A percentile compares a stretch with the other conserved stretches of the same genome.
Conservation (phyloP, 352 stramenopile genomes). For the Stramenopiles sp. region DNA sequence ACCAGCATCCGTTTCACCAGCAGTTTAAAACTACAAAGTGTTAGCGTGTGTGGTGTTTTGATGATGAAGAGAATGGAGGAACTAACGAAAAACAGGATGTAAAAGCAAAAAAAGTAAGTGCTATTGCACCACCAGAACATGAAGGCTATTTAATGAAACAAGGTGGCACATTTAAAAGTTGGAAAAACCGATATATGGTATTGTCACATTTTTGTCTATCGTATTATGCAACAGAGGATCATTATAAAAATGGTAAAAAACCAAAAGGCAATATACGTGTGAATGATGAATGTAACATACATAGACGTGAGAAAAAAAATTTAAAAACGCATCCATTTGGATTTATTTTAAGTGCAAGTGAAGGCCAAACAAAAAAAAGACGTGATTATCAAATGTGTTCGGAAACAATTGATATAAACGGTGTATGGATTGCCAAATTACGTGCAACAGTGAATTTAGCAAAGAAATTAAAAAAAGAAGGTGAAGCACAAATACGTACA, state of each 20-base stretch:
- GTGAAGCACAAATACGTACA: neutral
- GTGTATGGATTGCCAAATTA: neutral
- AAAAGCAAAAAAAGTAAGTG: no score
- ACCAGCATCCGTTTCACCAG: neutral
- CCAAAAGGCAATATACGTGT: neutral
- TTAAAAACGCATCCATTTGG: neutral
- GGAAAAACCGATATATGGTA: constrained; percentile 3
- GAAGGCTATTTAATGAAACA: constrained; percentile 4
- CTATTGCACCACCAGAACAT: constrained; percentile 2
- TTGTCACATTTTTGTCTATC: neutral
- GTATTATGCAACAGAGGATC: neutral
- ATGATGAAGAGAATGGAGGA: neutral
- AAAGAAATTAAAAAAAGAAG: neutral
- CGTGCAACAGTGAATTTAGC: neutral
- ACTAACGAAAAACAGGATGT: no score
- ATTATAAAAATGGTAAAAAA: neutral
- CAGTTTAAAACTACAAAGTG: neutral
- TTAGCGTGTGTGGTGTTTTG: neutral
- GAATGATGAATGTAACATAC: neutral
- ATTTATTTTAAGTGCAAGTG: neutral
- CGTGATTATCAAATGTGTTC: neutral
- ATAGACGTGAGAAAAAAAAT: neutral
- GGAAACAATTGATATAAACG: neutral
- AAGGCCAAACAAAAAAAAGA: neutral
- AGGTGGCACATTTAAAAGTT: neutral